Percentiles rank a stretch among this genome's conserved stretches.
phyloP scores from a whole-genome alignment of 108 stramenopile species.

The Cyclotella cryptica region DNA sequence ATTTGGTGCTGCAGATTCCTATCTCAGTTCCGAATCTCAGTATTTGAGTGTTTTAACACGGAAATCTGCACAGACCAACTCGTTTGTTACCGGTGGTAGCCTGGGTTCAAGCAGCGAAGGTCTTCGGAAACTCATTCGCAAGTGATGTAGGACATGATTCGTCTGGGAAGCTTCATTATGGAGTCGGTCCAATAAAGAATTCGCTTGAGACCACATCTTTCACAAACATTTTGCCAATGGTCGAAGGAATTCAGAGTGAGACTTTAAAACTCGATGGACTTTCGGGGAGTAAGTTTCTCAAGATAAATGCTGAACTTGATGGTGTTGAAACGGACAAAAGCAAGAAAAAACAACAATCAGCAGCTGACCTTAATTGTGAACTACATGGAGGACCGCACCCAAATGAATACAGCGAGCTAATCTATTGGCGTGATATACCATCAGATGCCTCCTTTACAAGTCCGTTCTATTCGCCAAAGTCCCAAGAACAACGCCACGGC shows the following conservation, averaged over 20 bases:
- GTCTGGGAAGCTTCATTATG: neutral
- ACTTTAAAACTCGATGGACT: neutral
- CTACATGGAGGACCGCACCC: conserved; percentile 16
- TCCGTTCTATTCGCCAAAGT: conserved; percentile 28
- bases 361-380: conserved; percentile 30
- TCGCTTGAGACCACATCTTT: neutral
- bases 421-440: conserved; percentile 54
- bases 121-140: neutral
- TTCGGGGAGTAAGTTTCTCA: neutral
- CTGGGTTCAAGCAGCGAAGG: no score
- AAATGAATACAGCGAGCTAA: conserved; percentile 41
- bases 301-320: neutral
- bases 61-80: no score
- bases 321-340: neutral
- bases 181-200: neutral
- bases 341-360: neutral
- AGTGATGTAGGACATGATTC: neutral
- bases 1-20: no score
- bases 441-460: conserved; percentile 36
- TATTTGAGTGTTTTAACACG: no score
- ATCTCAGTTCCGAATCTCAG: no score
- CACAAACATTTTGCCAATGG: neutral
- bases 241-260: neutral
- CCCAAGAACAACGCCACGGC: conserved; percentile 14
- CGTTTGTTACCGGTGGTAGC: no score